Evolutionary conservation across 2,329 filamentous ascomycete species (phyloP), one percentile per base, ranked within the genome.

Genomic region (Neonectria hederae): DNA sequence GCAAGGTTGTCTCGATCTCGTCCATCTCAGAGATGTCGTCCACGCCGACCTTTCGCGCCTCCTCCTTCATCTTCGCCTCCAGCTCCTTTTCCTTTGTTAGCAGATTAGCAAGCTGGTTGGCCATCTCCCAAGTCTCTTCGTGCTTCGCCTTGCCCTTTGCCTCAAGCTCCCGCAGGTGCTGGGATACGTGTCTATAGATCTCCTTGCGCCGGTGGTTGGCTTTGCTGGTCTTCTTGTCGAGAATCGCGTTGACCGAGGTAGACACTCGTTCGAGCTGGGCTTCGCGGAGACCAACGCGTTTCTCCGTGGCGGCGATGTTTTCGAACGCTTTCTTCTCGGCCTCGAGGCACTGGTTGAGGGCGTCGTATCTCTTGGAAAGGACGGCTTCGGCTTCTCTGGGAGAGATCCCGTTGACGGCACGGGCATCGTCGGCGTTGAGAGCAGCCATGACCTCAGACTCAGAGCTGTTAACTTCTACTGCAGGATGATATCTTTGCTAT

Each of bases 151-250:
- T 38, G 8, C 21, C 38, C 42, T 22, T 53, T 26, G 58, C 48
- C 42, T 65, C 53, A n/a, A 65, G 30, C 9, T 66, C 66, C 14
- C 67, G 69, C 35, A 78, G 67, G 59, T 75, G 69, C 57, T 62
- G 66, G 24, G 73, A 74, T 2, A 76, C 65, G 21, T 72, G 71
- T 13, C 72, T 63, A 24, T 75, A 72, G 21, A 76, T 72, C 13
- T 71, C 64, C 7, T 63, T 55, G 10, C 71, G 63, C 14, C 68
- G 63, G 0, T 46, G 55, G 14, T 54, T 51, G 30, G 43, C 38
- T 4, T 54, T 54, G 28, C 19, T 42, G 43, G 14, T n/a, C 32
- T 58, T 54, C 24, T 49, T 65, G 19, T 59, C 53, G 28, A 62
- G 38, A 40, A 68, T 56, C 1, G 32, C 48, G n/a, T 49, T 54